These are phyloP conservation scores for Grigorovia jiainica DNA, from an alignment of 805 yeast species.

Conservation along the genomic window DNA sequence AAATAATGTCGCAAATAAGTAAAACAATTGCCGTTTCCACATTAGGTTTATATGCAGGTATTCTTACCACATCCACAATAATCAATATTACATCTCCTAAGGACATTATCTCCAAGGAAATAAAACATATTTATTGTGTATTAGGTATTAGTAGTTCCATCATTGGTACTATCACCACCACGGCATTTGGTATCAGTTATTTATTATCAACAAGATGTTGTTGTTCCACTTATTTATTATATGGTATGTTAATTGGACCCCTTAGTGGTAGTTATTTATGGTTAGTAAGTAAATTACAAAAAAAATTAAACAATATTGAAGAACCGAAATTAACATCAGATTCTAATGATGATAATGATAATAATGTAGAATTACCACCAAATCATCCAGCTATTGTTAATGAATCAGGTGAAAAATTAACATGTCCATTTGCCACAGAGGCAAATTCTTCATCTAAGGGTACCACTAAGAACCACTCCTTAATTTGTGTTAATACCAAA, in stretches of 20 bases:
- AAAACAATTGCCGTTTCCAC: constrained; percentile 47
- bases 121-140: constrained; percentile 15
- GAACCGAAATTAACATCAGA: too few relatives aligned
- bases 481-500: too few relatives aligned
- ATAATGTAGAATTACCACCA: constrained; percentile 7
- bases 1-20: not conserved
- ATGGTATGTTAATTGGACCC: constrained; percentile 10
- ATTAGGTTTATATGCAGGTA: constrained; percentile 53
- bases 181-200: constrained; percentile 46
- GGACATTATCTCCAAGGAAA: constrained; percentile 11
- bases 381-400: constrained; percentile 8
- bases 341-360: not conserved
- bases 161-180: constrained; percentile 41
- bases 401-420: constrained; percentile 7
- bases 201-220: constrained; percentile 2
- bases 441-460: not conserved
- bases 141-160: constrained; percentile 16
- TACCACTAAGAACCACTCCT: too few relatives aligned
- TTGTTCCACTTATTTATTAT: constrained; percentile 2
- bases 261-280: constrained; percentile 8
- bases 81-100: constrained; percentile 24
- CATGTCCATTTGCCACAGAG: constrained; percentile 9
- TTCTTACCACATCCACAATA: constrained; percentile 29
- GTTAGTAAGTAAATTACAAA: not conserved
- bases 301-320: not conserved